These are phyloP conservation scores for Suillus cothurnatus DNA, from an alignment of 768 basidiomycete species.

Conservation along the genomic window DNA sequence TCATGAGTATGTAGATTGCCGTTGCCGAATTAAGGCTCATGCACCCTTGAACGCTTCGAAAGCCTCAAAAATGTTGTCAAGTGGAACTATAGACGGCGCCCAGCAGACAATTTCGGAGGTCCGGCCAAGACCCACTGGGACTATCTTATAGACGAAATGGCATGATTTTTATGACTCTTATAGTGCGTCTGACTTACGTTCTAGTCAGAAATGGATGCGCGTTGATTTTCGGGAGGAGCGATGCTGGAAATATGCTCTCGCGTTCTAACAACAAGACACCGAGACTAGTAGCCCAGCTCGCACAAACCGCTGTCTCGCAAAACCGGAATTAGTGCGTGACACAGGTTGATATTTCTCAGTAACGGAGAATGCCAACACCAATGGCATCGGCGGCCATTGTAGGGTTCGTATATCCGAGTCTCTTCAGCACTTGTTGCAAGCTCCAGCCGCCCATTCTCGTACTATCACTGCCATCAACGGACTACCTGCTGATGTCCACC, in stretches of 20 bases:
- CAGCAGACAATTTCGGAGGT: constrained; percentile 86
- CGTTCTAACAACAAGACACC: constrained; percentile 47
- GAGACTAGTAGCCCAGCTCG: constrained; percentile 32
- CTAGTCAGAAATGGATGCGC: constrained; percentile 89
- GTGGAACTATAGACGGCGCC: constrained; percentile 96
- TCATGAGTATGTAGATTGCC: constrained; percentile 56
- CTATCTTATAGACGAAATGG: constrained; percentile 96
- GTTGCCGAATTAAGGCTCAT: constrained; percentile 77
- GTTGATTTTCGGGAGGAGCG: constrained; percentile 94
- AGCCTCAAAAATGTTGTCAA: constrained; percentile 72
- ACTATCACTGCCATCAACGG: constrained; percentile 30
- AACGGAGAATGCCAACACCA: constrained; percentile 57
- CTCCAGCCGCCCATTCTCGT: constrained; percentile 45
- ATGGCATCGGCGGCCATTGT: constrained; percentile 41
- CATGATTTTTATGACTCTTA: constrained; percentile 15
- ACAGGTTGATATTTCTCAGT: constrained; percentile 66
- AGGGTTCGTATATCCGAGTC: constrained; percentile 41
- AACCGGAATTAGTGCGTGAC: constrained; percentile 40
- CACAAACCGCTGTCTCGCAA: constrained; percentile 46
- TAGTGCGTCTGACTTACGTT: constrained; percentile 3
- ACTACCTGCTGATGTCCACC: constrained; percentile 29
- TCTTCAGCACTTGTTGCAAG: constrained; percentile 49
- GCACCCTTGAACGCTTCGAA: constrained; percentile 82
- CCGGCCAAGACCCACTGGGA: constrained; percentile 90
- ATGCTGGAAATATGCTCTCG: constrained; percentile 86